Conservation (phyloP, 352 stramenopile species). For the Pythium graminicola region DNA sequence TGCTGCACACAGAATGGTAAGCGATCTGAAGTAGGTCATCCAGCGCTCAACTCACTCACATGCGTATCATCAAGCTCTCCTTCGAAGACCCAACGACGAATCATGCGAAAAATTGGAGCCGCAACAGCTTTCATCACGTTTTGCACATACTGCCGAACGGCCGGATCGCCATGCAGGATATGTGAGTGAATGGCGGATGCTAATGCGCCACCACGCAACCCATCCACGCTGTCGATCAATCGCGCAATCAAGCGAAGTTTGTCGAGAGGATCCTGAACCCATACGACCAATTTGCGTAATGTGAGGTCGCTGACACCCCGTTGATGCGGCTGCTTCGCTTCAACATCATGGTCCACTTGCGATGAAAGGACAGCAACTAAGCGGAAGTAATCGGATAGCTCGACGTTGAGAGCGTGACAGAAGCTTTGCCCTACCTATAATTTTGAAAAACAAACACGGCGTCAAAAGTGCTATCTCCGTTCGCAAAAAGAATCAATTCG, state of each 20-base stretch:
- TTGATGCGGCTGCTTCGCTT: slow-evolving; percentile 36
- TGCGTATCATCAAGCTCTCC: slow-evolving; percentile 79
- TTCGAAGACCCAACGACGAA: slow-evolving; percentile 85
- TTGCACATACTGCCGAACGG: slow-evolving; percentile 62
- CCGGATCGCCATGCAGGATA: slow-evolving; percentile 86
- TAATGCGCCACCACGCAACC: slow-evolving; percentile 80
- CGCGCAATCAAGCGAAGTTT: slow-evolving; percentile 86
- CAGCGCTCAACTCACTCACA: slow-evolving; percentile 31
- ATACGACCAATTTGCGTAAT: slow-evolving; percentile 85
- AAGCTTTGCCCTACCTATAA: slow-evolving; percentile 78
- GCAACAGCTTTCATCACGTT: slow-evolving; percentile 74
- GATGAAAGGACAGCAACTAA: slow-evolving; percentile 89
- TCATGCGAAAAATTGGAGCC: slow-evolving; percentile 81
- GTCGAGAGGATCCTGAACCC: slow-evolving; percentile 84
- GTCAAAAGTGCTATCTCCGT: not conserved
- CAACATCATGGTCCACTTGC: slow-evolving; percentile 83
- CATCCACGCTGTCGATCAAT: slow-evolving; percentile 85
- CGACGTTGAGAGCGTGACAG: slow-evolving; percentile 84
- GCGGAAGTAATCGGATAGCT: slow-evolving; percentile 90
- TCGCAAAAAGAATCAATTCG: not conserved
- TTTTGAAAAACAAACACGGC: not conserved
- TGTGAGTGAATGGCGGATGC: slow-evolving; percentile 88
- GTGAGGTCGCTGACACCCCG: slow-evolving; percentile 59
- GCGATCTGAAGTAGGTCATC: not conserved
- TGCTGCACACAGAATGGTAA: slow-evolving; percentile 29